Percentiles rank a stretch among this genome's conserved stretches.
Conservation (phyloP, 1,139 yeast species). For the Nakaseomyces uthaithaninus region DNA sequence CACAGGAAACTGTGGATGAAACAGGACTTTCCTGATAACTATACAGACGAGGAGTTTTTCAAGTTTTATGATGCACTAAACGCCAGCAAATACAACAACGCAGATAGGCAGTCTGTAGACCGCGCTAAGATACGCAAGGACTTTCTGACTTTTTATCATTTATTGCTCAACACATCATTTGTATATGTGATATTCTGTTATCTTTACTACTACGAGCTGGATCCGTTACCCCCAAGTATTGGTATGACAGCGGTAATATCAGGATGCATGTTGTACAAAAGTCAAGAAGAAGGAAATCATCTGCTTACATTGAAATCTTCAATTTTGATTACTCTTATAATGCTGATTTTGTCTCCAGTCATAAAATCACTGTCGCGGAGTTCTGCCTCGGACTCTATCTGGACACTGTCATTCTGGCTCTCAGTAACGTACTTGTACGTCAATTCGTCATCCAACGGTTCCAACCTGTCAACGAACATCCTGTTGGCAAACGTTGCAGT, state of each 20-base stretch:
- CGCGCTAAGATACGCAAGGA: conserved; percentile 43
- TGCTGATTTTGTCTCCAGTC: conserved; percentile 80
- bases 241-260: conserved; percentile 8
- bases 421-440: conserved; percentile 51
- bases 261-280: neutral
- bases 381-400: conserved; percentile 87
- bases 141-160: conserved; percentile 30
- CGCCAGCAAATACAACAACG: conserved; percentile 11
- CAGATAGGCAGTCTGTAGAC: conserved; percentile 33
- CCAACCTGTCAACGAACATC: conserved; percentile 74
- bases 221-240: conserved; percentile 16
- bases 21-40: conserved; percentile 87
- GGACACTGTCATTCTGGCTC: conserved; percentile 83
- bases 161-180: conserved; percentile 30
- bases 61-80: conserved; percentile 71
- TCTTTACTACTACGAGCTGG: conserved; percentile 30
- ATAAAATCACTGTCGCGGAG: conserved; percentile 80
- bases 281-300: neutral
- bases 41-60: conserved; percentile 72
- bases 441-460: conserved; percentile 7
- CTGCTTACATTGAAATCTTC: conserved; percentile 47
- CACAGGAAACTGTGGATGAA: conserved; percentile 76
- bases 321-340: conserved; percentile 55
- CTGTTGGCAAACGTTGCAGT: conserved; percentile 84
- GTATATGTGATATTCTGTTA: conserved; percentile 33